These are phyloP conservation scores for Jamesozyma gamospora DNA, from an alignment of 805 yeast genomes.

Conservation along the genomic window DNA sequence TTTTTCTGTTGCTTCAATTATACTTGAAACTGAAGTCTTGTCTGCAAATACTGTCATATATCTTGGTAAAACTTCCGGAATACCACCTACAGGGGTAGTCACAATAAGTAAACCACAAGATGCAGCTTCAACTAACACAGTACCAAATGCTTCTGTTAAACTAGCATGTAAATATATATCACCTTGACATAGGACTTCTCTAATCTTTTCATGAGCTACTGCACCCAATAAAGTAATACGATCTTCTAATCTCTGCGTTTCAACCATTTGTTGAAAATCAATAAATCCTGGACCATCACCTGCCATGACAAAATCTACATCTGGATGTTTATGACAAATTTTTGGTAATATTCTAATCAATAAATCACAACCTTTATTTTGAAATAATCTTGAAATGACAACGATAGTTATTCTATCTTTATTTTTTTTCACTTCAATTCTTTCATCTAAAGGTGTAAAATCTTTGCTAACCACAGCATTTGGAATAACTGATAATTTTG, in stretches of 20 bases:
- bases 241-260: constrained; percentile 73
- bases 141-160: constrained; percentile 94
- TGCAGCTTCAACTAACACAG: constrained; percentile 94
- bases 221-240: constrained; percentile 79
- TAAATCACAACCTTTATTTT: constrained; percentile 94
- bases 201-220: constrained; percentile 82
- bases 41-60: constrained; percentile 89
- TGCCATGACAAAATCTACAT: constrained; percentile 75
- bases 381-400: constrained; percentile 81
- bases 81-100: constrained; percentile 94
- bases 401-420: constrained; percentile 64
- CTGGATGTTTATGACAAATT: constrained; percentile 52
- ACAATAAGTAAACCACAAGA: constrained; percentile 90
- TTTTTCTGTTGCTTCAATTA: constrained; percentile 58
- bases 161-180: constrained; percentile 91
- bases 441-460: constrained; percentile 41
- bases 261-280: constrained; percentile 93
- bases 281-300: constrained; percentile 96
- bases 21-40: constrained; percentile 69
- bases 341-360: constrained; percentile 76
- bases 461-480: constrained; percentile 86
- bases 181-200: constrained; percentile 88
- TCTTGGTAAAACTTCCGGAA: constrained; percentile 88
- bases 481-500: constrained; percentile 79
- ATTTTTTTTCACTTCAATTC: constrained; percentile 2